Conservation (phyloP, 2,329 filamentous ascomycete genomes). For the Claviceps quebecensis region DNA sequence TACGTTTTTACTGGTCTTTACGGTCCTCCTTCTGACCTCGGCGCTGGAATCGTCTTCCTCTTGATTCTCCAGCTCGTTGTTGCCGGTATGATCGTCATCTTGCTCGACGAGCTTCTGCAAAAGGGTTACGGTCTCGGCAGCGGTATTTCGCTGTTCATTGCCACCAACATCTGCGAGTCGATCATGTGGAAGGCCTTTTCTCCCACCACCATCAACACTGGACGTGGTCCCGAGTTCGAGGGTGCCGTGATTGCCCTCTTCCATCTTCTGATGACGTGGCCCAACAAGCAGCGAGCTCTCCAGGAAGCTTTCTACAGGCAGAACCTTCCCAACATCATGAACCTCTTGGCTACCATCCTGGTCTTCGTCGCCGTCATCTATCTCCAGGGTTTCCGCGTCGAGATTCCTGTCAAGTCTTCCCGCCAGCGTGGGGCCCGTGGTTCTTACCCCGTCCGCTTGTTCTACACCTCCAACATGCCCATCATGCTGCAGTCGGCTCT, state of each 20-base stretch:
- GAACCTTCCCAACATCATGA: constrained; percentile 99
- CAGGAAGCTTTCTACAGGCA: constrained; percentile 98
- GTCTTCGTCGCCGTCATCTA: constrained; percentile 98
- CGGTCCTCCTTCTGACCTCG: constrained; percentile 89
- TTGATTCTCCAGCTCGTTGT: constrained; percentile 96
- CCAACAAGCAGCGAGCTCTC: constrained; percentile 97
- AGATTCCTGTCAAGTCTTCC: constrained; percentile 98
- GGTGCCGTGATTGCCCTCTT: constrained; percentile 95
- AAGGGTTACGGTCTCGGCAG: constrained; percentile 98
- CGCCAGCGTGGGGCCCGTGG: constrained; percentile 97
- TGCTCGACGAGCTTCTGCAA: constrained; percentile 96
- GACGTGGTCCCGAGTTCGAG: constrained; percentile 97
- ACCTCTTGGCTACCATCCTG: constrained; percentile 79
- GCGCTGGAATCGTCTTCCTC: constrained; percentile 94
- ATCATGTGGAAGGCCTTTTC: constrained; percentile 99
- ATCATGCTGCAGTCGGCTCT: constrained; percentile 99
- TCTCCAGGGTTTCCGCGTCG: constrained; percentile 97
- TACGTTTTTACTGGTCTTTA: constrained; percentile 98
- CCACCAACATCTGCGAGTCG: constrained; percentile 99
- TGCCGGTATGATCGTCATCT: constrained; percentile 95
- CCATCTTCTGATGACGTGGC: constrained; percentile 96
- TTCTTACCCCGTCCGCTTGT: constrained; percentile 94
- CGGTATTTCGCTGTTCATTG: constrained; percentile 98
- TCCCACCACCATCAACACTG: constrained; percentile 97
- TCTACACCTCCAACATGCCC: constrained; percentile 99